phyloP scores from a whole-genome alignment of 2,329 filamentous ascomycete species.

The Aspergillus sclerotialis region DNA sequence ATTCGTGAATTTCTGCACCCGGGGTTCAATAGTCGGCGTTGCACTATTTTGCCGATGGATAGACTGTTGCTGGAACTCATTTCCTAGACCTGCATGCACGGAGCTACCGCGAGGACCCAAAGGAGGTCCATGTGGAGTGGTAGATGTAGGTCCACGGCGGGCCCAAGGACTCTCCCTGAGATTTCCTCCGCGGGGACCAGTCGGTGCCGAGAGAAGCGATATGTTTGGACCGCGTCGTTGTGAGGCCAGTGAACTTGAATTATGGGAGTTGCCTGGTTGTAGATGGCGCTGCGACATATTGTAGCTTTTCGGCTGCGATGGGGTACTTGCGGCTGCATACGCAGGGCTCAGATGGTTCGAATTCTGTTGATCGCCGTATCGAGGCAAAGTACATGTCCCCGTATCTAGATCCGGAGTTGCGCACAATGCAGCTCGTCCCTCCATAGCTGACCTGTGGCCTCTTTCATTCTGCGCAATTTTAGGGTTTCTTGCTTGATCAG shows the following conservation, averaged over 20 bases:
- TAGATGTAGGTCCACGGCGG: conserved; percentile 26
- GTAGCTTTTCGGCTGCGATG: conserved; percentile 25
- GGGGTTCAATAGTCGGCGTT: conserved; percentile 28
- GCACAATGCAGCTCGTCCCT: conserved; percentile 9
- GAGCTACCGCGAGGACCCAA: conserved; percentile 31
- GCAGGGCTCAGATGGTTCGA: conserved; percentile 12
- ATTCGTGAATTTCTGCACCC: conserved; percentile 33
- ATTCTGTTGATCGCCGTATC: conserved; percentile 4
- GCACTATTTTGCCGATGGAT: conserved; percentile 30
- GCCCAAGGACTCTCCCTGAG: conserved; percentile 29
- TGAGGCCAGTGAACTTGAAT: conserved; percentile 25
- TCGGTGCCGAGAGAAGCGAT: conserved; percentile 41
- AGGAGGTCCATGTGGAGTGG: conserved; percentile 25
- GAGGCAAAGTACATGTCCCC: no score
- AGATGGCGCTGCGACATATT: conserved; percentile 15
- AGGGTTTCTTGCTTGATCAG: conserved; percentile 7
- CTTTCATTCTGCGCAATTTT: conserved; percentile 10
- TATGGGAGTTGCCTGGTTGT: conserved; percentile 33
- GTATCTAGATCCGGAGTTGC: conserved; percentile 6
- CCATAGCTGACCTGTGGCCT: conserved; percentile 8
- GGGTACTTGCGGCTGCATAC: conserved; percentile 16
- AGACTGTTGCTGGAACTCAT: conserved; percentile 27
- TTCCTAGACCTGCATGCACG: conserved; percentile 15
- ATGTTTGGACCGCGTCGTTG: conserved; percentile 32
- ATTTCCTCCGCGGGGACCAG: conserved; percentile 37